Conservation (phyloP, 805 yeast species). For the Naumovozyma baii region DNA sequence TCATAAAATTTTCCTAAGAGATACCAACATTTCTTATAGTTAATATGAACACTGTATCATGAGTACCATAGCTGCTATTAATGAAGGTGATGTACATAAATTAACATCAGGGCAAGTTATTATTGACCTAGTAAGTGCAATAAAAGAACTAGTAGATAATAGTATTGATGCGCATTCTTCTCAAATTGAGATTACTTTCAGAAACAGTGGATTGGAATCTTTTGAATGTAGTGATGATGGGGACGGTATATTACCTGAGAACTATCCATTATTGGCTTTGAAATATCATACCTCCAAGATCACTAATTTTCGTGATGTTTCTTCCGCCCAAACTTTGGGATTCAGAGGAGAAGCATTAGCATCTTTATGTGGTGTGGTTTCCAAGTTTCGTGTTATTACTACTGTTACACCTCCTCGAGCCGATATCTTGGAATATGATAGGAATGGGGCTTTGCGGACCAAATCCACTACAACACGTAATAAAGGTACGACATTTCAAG, state of each 20-base stretch:
- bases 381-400: constrained; percentile 41
- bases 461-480: constrained; percentile 40
- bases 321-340: constrained; percentile 47
- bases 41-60: too few species aligned
- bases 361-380: constrained; percentile 48
- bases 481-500: constrained; percentile 58
- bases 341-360: constrained; percentile 78
- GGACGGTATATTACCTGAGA: constrained; percentile 45
- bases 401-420: constrained; percentile 52
- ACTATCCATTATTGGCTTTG: constrained; percentile 44
- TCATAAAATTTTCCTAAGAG: too few species aligned
- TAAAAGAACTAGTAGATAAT: constrained; percentile 83
- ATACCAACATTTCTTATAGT: too few species aligned
- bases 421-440: constrained; percentile 42
- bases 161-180: constrained; percentile 70
- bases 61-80: neutral
- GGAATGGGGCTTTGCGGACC: constrained; percentile 42
- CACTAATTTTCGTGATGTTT: constrained; percentile 44
- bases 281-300: constrained; percentile 66
- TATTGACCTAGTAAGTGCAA: constrained; percentile 62
- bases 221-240: constrained; percentile 67
- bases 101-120: constrained; percentile 93
- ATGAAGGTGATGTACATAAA: constrained; percentile 47
- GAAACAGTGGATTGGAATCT: constrained; percentile 62
- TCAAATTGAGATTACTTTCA: constrained; percentile 56